These are phyloP conservation scores for Exutisphaerella laricina DNA, from an alignment of 2,329 filamentous ascomycete genomes.

Conservation along the genomic window DNA sequence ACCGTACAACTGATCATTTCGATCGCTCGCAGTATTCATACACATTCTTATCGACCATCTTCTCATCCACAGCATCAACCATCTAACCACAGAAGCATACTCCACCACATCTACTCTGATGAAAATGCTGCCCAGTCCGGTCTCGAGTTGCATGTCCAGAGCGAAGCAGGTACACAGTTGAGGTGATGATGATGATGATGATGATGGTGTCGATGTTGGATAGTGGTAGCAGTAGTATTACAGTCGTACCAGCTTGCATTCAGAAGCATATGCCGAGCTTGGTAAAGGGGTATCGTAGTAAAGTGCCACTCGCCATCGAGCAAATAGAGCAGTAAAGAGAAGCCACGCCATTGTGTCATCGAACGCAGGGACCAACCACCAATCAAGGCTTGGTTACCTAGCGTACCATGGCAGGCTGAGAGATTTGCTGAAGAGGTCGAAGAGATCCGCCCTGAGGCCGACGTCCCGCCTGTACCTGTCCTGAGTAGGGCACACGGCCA, in stretches of 20 bases:
- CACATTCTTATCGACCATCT: conserved; percentile 9
- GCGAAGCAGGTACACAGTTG: neutral
- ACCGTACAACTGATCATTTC: neutral
- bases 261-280: conserved; percentile 11
- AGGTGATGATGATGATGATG: neutral
- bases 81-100: neutral
- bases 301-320: conserved; percentile 11
- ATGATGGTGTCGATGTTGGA: neutral
- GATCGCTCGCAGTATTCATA: conserved; percentile 4
- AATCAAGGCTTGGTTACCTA: conserved; percentile 12
- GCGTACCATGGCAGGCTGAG: conserved; percentile 14
- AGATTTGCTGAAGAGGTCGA: conserved; percentile 12
- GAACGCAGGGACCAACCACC: conserved; percentile 10
- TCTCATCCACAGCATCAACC: neutral
- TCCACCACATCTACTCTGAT: conserved; percentile 5
- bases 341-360: conserved; percentile 6
- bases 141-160: neutral
- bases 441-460: conserved; percentile 14
- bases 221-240: conserved; percentile 9
- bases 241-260: conserved; percentile 7
- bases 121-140: neutral
- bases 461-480: neutral
- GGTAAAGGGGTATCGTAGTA: conserved; percentile 23
- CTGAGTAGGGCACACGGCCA: conserved; percentile 13
- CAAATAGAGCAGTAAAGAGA: conserved; percentile 10